Evolutionary conservation across 495 filamentous ascomycete genomes (phyloP), one percentile per base, ranked within the genome.

Genomic region (Rostrohypoxylon terebratum): DNA sequence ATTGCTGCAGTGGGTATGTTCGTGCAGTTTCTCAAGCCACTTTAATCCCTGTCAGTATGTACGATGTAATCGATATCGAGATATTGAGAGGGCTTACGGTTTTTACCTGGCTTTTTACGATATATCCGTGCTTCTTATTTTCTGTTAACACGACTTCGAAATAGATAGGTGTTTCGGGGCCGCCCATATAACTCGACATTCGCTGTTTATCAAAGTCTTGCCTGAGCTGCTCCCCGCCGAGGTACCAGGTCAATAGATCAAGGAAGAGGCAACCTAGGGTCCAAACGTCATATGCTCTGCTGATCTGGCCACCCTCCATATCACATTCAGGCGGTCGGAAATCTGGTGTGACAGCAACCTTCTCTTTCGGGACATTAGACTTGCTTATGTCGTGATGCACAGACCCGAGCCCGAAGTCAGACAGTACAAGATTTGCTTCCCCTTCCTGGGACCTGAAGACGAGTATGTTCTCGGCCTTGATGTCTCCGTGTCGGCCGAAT

Each of bases 231-330:
- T 68, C 51, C 16, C 77, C 79, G 45, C 77, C 76, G 0, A 81
- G 70, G 18, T 79, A 36, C 80, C 79, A 82, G 16, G 76, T 70
- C 7, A 79, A 31, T n/a, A 78, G 66, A 66, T 81, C 79, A 11
- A 82, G 64, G 28, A 70, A 70, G 13, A 82, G 71, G 51, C 80
- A 82, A n/a, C 80, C 80, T 16, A 81, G 74, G n/a, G 72, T 75
- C 80, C 80, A 82, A 10, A 80, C 71, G 40, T 82, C 80, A 34
- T 77, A 81, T 0, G 62, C 57, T 3, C 77, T 76, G 4, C 75
- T 77, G 23, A 69, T 76, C 1, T 23, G 0, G n/a, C 57, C 54
- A 25, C 18, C 31, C 21, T 68, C 54, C 57, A 62, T 54, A 44
- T 55, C 58, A 11, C 18, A 63, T 25, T 75, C 78, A n/a, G 76